phyloP scores from a whole-genome alignment of 2,329 filamentous ascomycete species.

The Fusarium bulbicola region DNA sequence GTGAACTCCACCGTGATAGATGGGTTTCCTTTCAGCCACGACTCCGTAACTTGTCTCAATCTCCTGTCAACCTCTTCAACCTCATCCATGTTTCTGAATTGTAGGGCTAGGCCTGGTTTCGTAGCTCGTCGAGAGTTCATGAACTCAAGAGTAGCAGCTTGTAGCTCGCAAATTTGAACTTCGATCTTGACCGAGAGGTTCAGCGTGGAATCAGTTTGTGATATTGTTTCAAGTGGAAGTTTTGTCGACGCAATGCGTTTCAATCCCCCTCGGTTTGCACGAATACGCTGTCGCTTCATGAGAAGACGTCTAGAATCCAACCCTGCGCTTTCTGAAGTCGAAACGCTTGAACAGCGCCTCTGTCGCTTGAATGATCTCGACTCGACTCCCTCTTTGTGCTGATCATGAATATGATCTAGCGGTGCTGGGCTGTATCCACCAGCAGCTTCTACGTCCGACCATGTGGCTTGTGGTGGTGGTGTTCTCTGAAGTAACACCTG shows the following conservation, averaged over 20 bases:
- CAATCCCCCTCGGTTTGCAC: slow-evolving; percentile 19
- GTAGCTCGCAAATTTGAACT: slow-evolving; percentile 14
- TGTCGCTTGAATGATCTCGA: slow-evolving; percentile 11
- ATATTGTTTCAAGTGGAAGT: slow-evolving; percentile 42
- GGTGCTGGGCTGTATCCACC: background rate
- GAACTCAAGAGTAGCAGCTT: slow-evolving; percentile 10
- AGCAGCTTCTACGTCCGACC: background rate
- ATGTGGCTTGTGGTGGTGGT: slow-evolving; percentile 18
- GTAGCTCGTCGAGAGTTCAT: slow-evolving; percentile 8
- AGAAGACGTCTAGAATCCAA: slow-evolving; percentile 33
- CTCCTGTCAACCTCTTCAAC: slow-evolving; percentile 33
- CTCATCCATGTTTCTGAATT: slow-evolving; percentile 39
- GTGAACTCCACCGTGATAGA: slow-evolving; percentile 39
- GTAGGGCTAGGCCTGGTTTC: slow-evolving; percentile 17
- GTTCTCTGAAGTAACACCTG: slow-evolving; percentile 33
- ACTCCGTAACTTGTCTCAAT: slow-evolving; percentile 30
- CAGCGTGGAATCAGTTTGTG: slow-evolving; percentile 28
- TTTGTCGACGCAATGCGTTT: slow-evolving; percentile 35
- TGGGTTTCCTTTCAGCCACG: slow-evolving; percentile 33
- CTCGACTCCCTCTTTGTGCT: background rate
- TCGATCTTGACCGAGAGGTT: slow-evolving; percentile 11
- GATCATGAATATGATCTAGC: background rate
- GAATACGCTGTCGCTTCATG: slow-evolving; percentile 32
- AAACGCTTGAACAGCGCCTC: slow-evolving; percentile 9
- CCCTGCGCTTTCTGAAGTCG: background rate